Evolutionary conservation across 768 basidiomycete genomes (phyloP), one percentile per base, ranked within the genome.

Genomic region (Russula lepida): DNA sequence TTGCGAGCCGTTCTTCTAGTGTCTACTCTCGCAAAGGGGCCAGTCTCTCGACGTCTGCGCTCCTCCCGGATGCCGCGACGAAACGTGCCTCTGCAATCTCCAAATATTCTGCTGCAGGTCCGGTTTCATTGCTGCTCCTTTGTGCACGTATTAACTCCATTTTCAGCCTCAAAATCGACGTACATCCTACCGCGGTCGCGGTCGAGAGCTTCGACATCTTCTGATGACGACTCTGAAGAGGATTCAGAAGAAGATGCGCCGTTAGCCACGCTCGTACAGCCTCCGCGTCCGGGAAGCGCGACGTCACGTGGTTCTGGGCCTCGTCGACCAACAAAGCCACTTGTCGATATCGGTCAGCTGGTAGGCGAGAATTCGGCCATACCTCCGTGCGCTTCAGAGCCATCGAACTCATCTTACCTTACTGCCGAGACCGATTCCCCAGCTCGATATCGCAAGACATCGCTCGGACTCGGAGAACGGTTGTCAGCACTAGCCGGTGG

Each of bases 261-360:
- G 13, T 76, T 92, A 37, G 84, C 85, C 0, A 77, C 74, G 1
- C 75, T 89, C 37, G 73, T 87, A 7, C 76, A 76, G 0, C 87
- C 88, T 12, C 79, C 76, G 51, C 78, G 89, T 37, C 87, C 88
- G 17, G 86, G 85, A 19, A 87, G 84, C 64, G 77, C 85, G 11
- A 63, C 64, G 5, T 72, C 74, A 21, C 70, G 72, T 54, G 53
- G 32, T 25, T 72, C 71, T 3, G 41, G 27, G 0, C 66, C 66
- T 43, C 72, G 75, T n/a, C 66, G 69, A 39, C 75, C 73, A n/a
- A 21, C 70, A 9, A 80, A 77, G 64, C 79, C 79, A 1, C 71
- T 80, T 23, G 77, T 80, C 35, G 79, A 74, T 53, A 71, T 74
- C 43, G 66, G 64, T 9, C 56, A 62, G 27, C 54, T 66, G 33